Evolutionary conservation across 148 eudicot species (phyloP).

Genomic region (Fallopia convolvulus): DNA sequence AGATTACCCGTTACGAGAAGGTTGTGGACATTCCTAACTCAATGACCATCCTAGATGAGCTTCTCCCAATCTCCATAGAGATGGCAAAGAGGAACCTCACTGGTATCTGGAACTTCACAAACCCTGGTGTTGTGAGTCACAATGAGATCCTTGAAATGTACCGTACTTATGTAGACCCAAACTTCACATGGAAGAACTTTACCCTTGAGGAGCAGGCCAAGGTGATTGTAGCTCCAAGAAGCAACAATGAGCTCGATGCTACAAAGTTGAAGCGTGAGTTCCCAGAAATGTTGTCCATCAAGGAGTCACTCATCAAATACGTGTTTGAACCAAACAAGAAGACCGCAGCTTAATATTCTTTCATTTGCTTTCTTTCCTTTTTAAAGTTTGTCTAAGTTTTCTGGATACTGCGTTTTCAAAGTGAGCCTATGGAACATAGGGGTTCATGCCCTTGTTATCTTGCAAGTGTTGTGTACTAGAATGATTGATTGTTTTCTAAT

Average conservation of each 20-base stretch:
- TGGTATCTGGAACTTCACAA: slow-evolving; percentile 53
- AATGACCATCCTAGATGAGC: slow-evolving; percentile 50
- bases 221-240: slow-evolving; percentile 49
- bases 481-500: slow-evolving; percentile 7
- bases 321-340: slow-evolving; percentile 43
- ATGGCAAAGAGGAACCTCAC: slow-evolving; percentile 52
- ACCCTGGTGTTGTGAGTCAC: slow-evolving; percentile 57
- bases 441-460: neutral
- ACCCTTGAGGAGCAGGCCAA: slow-evolving; percentile 43
- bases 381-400: neutral
- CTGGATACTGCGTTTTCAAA: neutral
- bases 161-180: slow-evolving; percentile 37
- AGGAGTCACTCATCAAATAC: slow-evolving; percentile 32
- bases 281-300: slow-evolving; percentile 37
- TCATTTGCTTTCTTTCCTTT: neutral
- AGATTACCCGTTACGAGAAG: slow-evolving; percentile 40
- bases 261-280: slow-evolving; percentile 34
- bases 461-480: slow-evolving; percentile 4
- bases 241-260: slow-evolving; percentile 52
- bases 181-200: slow-evolving; percentile 40
- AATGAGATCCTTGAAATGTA: slow-evolving; percentile 51
- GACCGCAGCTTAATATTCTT: slow-evolving; percentile 14
- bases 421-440: neutral
- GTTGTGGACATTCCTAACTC: slow-evolving; percentile 52
- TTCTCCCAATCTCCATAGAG: slow-evolving; percentile 48